Evolutionary conservation across 805 yeast genomes (phyloP).

Genomic region (Cephaloascus albidus): DNA sequence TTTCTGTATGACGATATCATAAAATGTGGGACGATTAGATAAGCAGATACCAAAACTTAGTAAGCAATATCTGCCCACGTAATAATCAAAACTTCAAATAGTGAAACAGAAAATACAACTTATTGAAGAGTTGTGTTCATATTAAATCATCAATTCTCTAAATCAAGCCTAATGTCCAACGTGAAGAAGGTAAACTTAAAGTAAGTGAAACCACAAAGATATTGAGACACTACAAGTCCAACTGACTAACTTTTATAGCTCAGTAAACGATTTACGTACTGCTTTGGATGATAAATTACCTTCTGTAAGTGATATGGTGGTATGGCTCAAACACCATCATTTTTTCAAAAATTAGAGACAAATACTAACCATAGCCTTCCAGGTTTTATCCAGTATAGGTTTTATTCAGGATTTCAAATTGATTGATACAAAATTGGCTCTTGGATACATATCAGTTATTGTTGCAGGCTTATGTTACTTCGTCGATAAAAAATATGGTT

Average conservation of each 20-base stretch:
- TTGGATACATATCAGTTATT: conserved; percentile 38
- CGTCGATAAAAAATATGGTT: conserved; percentile 38
- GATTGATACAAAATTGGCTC: conserved; percentile 35
- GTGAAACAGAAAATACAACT: too few species aligned
- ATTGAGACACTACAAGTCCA: not conserved
- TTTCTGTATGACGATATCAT: too few species aligned
- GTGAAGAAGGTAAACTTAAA: not conserved
- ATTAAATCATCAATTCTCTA: too few species aligned
- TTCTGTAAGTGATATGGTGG: conserved; percentile 2
- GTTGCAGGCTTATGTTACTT: conserved; percentile 36
- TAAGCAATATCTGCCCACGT: too few species aligned
- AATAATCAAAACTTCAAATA: too few species aligned
- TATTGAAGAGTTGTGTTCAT: too few species aligned
- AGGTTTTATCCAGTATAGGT: conserved; percentile 30
- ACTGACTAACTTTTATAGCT: conserved; percentile 17
- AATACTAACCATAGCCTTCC: not conserved
- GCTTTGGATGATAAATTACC: conserved; percentile 42
- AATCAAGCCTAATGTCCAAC: not conserved
- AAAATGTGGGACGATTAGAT: too few species aligned
- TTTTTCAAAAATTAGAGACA: too few species aligned
- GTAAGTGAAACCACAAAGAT: too few species aligned
- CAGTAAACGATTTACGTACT: conserved; percentile 35
- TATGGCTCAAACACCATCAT: not conserved
- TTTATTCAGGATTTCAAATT: conserved; percentile 36
- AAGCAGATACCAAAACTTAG: too few species aligned